Conservation (phyloP, 306 rosid genomes). For the Sechiopsis laciniata region DNA sequence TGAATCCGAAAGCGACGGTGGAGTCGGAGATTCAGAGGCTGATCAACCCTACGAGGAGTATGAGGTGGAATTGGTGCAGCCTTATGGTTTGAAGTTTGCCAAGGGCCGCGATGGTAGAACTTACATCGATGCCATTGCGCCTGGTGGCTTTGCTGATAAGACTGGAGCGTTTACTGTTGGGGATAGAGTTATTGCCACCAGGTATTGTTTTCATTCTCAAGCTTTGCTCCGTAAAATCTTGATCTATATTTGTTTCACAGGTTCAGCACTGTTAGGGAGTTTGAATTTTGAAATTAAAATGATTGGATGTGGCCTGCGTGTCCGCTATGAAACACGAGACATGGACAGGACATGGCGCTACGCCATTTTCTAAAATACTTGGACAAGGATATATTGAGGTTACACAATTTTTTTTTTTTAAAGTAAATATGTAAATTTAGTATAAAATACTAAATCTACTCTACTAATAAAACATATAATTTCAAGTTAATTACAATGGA, state of each 20-base stretch:
- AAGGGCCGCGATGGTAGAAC: slow-evolving; percentile 90
- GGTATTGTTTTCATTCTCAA: slow-evolving; percentile 30
- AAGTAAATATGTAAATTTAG: too few relatives aligned
- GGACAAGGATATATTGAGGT: too few relatives aligned
- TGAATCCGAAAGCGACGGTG: slow-evolving; percentile 40
- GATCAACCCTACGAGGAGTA: slow-evolving; percentile 60
- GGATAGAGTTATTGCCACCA: slow-evolving; percentile 89
- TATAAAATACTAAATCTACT: too few relatives aligned
- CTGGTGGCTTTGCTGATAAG: slow-evolving; percentile 77
- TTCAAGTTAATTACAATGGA: too few relatives aligned
- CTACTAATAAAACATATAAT: too few relatives aligned
- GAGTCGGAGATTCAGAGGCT: slow-evolving; percentile 17
- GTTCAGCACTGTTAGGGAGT: too few relatives aligned
- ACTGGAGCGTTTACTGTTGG: slow-evolving; percentile 70
- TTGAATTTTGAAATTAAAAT: background rate
- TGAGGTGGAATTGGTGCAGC: slow-evolving; percentile 74
- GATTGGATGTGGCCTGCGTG: background rate
- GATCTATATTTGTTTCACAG: background rate
- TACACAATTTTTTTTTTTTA: too few relatives aligned
- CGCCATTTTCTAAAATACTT: too few relatives aligned
- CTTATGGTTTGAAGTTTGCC: slow-evolving; percentile 69
- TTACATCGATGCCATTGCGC: slow-evolving; percentile 91
- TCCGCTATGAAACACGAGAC: background rate
- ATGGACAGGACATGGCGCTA: too few relatives aligned
- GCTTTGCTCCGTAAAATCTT: background rate